phyloP scores from a whole-genome alignment of 306 rosid species.

The Luffa acutangula region DNA sequence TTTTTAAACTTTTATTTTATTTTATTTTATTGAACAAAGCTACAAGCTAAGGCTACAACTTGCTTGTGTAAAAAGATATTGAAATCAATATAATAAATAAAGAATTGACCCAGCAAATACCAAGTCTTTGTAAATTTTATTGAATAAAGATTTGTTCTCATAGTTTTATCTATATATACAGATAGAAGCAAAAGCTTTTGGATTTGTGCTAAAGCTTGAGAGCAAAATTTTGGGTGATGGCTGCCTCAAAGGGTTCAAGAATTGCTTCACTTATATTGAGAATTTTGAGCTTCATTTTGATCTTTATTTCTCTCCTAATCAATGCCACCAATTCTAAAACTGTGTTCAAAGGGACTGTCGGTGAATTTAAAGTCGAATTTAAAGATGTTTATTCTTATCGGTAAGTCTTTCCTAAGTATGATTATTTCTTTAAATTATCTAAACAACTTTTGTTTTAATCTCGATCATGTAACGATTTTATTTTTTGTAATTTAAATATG shows the following conservation, averaged over 20 bases:
- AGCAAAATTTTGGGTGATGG: background rate
- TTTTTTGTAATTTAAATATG: background rate
- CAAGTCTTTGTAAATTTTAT: too few relatives aligned
- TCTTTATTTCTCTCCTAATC: slow-evolving; percentile 6
- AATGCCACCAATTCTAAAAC: slow-evolving; percentile 1
- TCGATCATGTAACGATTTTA: background rate
- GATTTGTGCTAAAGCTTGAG: background rate
- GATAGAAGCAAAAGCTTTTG: background rate
- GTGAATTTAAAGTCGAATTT: background rate
- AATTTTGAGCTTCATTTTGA: slow-evolving; percentile 3
- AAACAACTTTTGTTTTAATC: background rate
- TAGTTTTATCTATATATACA: too few relatives aligned
- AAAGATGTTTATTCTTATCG: background rate
- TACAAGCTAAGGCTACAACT: too few relatives aligned
- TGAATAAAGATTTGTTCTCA: too few relatives aligned
- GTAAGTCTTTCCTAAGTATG: background rate
- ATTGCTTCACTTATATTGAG: slow-evolving; percentile 3
- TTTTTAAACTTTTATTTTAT: too few relatives aligned
- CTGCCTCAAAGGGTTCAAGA: background rate
- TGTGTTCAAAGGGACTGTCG: background rate
- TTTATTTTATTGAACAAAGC: too few relatives aligned
- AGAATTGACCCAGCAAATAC: too few relatives aligned
- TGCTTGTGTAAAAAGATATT: too few relatives aligned
- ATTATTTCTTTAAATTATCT: too few relatives aligned
- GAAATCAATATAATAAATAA: too few relatives aligned